These are phyloP conservation scores for Rhodomyrtus psidioides DNA, from an alignment of 441 rosid genomes.

Conservation along the genomic window DNA sequence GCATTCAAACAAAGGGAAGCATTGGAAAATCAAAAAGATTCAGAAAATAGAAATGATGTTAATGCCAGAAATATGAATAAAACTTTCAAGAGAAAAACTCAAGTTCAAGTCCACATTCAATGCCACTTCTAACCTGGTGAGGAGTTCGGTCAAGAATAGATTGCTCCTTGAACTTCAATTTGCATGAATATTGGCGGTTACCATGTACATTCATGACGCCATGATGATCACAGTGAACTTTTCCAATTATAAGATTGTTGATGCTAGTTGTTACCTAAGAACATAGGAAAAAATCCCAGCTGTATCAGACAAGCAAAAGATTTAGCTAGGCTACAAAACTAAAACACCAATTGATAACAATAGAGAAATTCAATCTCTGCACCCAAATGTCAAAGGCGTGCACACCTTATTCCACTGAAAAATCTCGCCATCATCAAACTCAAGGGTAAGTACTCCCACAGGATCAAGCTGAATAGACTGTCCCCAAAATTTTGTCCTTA, in stretches of 20 bases:
- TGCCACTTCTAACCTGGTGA: conserved; percentile 51
- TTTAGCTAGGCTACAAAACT: not conserved
- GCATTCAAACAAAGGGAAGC: not conserved
- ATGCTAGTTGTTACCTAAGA: conserved; percentile 81
- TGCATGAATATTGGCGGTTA: conserved; percentile 70
- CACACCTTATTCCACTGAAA: conserved; percentile 95
- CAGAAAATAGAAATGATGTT: not conserved
- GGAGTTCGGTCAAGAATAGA: conserved; percentile 89
- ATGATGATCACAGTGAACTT: conserved; percentile 88
- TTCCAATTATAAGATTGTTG: conserved; percentile 90
- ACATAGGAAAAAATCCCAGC: conserved; percentile 8
- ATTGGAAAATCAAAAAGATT: not conserved
- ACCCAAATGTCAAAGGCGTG: not conserved
- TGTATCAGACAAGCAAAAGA: not conserved
- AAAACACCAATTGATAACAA: not conserved
- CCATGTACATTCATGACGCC: conserved; percentile 80
- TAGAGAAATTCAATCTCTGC: not conserved
- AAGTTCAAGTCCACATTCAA: not conserved
- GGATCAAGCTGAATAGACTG: conserved; percentile 98
- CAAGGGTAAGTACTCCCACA: conserved; percentile 70
- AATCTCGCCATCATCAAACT: conserved; percentile 93
- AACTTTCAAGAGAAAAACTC: not conserved
- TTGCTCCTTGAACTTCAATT: conserved; percentile 84
- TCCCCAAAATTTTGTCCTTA: conserved; percentile 96
- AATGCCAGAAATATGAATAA: not conserved